Evolutionary conservation across 139 green algal species (phyloP).

Genomic region (Tetradesmus lagerheimii): DNA sequence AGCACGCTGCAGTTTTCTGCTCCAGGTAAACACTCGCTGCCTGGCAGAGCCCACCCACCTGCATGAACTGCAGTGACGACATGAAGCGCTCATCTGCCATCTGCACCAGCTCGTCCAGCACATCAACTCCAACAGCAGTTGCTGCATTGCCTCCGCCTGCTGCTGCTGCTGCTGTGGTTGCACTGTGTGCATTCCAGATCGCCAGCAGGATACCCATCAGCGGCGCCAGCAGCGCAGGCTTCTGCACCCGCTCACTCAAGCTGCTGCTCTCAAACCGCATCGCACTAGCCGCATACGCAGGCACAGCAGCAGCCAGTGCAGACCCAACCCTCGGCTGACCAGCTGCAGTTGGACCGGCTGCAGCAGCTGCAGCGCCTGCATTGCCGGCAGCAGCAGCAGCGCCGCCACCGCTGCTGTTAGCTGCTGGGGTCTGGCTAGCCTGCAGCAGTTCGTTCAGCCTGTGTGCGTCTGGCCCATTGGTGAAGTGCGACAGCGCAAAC

Average conservation of each 20-base stretch:
- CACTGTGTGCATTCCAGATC: slow-evolving; percentile 38
- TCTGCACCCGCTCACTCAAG: slow-evolving; percentile 42
- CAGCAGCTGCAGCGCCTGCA: background rate
- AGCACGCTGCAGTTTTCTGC: too few species aligned
- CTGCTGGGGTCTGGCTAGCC: background rate
- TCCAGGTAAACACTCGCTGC: too few species aligned
- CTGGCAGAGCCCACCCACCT: slow-evolving; percentile 41
- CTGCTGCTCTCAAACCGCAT: slow-evolving; percentile 40
- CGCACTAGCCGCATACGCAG: slow-evolving; percentile 22
- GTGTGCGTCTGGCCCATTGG: slow-evolving; percentile 58
- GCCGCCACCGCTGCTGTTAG: background rate
- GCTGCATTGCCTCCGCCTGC: background rate
- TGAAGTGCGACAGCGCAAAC: slow-evolving; percentile 85
- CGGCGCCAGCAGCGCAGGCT: slow-evolving; percentile 64
- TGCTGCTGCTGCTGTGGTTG: background rate
- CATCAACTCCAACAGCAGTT: background rate
- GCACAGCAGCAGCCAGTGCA: slow-evolving; percentile 1
- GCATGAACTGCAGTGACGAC: slow-evolving; percentile 45
- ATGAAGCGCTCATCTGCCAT: slow-evolving; percentile 44
- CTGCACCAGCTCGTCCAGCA: slow-evolving; percentile 41
- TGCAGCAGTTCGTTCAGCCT: slow-evolving; percentile 59
- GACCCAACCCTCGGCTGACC: background rate
- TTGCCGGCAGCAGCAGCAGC: background rate
- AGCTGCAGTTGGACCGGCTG: background rate
- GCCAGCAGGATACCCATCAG: slow-evolving; percentile 70